Base-by-base conservation (phyloP, 805 yeast genomes). In the Komagataella pastoris region DNA sequence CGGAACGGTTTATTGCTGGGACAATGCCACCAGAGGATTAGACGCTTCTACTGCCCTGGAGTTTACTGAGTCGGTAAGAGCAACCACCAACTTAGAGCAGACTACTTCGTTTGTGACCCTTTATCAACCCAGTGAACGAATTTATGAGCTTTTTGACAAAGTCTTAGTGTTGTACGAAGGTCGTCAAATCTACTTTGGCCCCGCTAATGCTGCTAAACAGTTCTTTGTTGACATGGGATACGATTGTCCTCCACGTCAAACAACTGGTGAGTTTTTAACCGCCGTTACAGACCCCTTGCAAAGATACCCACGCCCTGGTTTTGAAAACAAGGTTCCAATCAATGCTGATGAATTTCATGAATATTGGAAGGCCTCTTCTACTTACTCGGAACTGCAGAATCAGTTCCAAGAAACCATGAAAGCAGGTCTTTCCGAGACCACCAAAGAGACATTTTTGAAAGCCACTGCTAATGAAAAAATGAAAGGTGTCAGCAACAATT, bases 1-100 rank as follows among this genome's bases (percentile, higher is more conserved):
- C 24, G 83, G 88, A 30, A 69, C 77, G 49, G 70, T 83, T 50
- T 81, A 76, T 56, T 79, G 85, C 65, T 83, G 86, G 80, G 90
- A 86, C 70, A 87, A 87, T 61, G 84, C 91, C 5, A 87, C 95
- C 5, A 78, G 93, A 70, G 95, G 95, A 59, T 72, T 87, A 54
- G 95, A 86, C 67, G 76, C 93, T 3, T 85, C 93, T 8, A 85
- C 93, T 46, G 95, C 95, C 3, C 71, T 83, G 56, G 90, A 85
- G 61, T 86, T 80, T 59, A 73, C 84, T 46, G 72, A 79, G 55
- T 83, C 88, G 18, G 71, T 86, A 54, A 80, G 85, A 58, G 74
- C 80, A 2, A 68, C 78, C n/a, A 82, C 88, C 3, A 66, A 71
- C 43, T 66, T 81, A 50, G 64, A 75, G 53, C 70, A 73, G 21